Conservation (phyloP, 306 rosid genomes). For the Gleditsia sinensis region DNA sequence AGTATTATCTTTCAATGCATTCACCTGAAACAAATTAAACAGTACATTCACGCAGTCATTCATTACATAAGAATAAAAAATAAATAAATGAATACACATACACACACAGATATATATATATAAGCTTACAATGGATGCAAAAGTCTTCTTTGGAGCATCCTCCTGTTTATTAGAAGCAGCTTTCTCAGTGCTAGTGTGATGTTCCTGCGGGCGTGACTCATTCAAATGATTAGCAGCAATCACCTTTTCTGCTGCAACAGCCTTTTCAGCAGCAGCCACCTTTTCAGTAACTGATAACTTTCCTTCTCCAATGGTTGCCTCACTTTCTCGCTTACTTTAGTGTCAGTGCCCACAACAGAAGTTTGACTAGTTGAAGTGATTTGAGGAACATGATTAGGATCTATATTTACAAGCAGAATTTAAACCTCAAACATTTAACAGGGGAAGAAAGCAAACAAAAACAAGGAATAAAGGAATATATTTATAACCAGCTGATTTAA, state of each 20-base stretch:
- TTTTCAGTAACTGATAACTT: slow-evolving; percentile 46
- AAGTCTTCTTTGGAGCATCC: slow-evolving; percentile 72
- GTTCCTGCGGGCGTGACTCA: slow-evolving; percentile 44
- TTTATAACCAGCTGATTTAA: not conserved
- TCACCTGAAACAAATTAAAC: slow-evolving; percentile 60
- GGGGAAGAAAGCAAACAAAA: not conserved
- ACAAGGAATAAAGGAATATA: not conserved
- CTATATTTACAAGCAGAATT: slow-evolving; percentile 30
- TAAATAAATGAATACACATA: slow-evolving; percentile 2
- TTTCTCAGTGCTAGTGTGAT: slow-evolving; percentile 37
- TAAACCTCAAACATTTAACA: not conserved
- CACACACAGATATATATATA: too few species aligned
- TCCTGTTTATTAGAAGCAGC: slow-evolving; percentile 45
- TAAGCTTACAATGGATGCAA: slow-evolving; percentile 75
- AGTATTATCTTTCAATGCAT: slow-evolving; percentile 62
- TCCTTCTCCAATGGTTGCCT: slow-evolving; percentile 44
- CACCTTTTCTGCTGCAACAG: too few species aligned
- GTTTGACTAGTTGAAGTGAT: slow-evolving; percentile 40
- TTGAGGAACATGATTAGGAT: slow-evolving; percentile 43
- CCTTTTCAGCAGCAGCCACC: too few species aligned
- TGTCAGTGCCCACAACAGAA: slow-evolving; percentile 41
- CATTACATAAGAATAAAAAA: not conserved
- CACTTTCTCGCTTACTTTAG: slow-evolving; percentile 35
- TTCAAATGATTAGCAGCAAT: slow-evolving; percentile 43
- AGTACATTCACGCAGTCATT: too few species aligned